Percentiles rank a stretch among this genome's conserved stretches.
phyloP scores from a whole-genome alignment of 2,329 filamentous ascomycete species.

The Simplicillium sp. region DNA sequence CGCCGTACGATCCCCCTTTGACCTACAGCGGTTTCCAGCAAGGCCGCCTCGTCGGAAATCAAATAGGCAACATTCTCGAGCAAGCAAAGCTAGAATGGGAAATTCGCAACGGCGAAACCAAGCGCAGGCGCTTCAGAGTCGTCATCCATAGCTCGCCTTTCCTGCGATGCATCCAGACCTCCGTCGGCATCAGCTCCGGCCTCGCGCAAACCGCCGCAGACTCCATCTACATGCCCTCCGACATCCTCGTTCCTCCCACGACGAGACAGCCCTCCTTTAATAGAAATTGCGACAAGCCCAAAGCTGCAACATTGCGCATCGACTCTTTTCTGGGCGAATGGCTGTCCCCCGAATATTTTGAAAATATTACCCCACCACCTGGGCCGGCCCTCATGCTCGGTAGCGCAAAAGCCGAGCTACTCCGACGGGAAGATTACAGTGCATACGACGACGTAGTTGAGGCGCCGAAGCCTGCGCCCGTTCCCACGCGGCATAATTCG shows the following conservation, averaged over 20 bases:
- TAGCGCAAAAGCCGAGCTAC: slow-evolving; percentile 76
- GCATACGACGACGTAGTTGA: slow-evolving; percentile 25
- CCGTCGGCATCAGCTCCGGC: slow-evolving; percentile 77
- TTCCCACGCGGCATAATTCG: slow-evolving; percentile 5
- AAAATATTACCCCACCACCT: slow-evolving; percentile 82
- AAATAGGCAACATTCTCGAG: slow-evolving; percentile 66
- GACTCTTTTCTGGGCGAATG: slow-evolving; percentile 95
- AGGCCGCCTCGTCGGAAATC: slow-evolving; percentile 67
- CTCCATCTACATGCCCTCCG: slow-evolving; percentile 20
- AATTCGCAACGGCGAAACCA: slow-evolving; percentile 16
- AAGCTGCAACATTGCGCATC: slow-evolving; percentile 61
- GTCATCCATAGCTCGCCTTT: slow-evolving; percentile 93
- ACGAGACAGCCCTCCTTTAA: slow-evolving; percentile 2
- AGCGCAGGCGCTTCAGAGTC: slow-evolving; percentile 60
- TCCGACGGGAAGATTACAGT: slow-evolving; percentile 63
- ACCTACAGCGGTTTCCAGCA: slow-evolving; percentile 94
- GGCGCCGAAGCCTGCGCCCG: slow-evolving; percentile 11
- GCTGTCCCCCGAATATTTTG: slow-evolving; percentile 89
- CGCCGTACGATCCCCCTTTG: slow-evolving; percentile 89
- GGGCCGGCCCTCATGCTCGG: slow-evolving; percentile 80
- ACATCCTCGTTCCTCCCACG: slow-evolving; percentile 23
- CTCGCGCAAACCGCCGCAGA: slow-evolving; percentile 49
- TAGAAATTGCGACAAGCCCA: slow-evolving; percentile 11
- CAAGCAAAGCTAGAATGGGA: slow-evolving; percentile 39
- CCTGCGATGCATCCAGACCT: slow-evolving; percentile 84